A percentile compares a stretch with the other conserved stretches of the same genome.
Conservation (phyloP, 202 grass and related monocot genomes). For the Sporobolus alterniflorus region DNA sequence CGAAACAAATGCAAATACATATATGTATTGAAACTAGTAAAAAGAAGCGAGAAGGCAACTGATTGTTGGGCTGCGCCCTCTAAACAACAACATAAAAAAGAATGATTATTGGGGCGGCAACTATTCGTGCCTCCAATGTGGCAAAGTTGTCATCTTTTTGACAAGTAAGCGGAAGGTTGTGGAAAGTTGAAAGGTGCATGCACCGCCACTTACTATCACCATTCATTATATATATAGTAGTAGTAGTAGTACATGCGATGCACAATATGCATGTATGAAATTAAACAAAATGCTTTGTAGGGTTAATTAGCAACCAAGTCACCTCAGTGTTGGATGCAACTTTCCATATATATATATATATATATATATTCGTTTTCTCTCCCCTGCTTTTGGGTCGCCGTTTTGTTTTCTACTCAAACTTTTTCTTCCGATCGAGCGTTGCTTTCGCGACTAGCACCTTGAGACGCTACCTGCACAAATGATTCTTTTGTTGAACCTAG, state of each 20-base stretch:
- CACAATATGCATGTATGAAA: neutral
- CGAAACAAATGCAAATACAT: too few relatives aligned
- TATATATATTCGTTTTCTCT: neutral
- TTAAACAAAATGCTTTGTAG: neutral
- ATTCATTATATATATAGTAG: too few relatives aligned
- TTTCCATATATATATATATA: too few relatives aligned
- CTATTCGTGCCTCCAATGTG: slow-evolving; percentile 37
- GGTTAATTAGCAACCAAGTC: slow-evolving; percentile 56
- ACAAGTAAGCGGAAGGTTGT: slow-evolving; percentile 1
- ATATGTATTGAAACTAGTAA: neutral
- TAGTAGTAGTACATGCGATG: neutral
- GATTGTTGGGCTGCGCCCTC: neutral
- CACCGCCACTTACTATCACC: neutral
- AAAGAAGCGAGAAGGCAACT: neutral
- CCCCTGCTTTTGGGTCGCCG: neutral
- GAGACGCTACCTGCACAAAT: slow-evolving; percentile 13
- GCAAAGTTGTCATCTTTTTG: slow-evolving; percentile 47
- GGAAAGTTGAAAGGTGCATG: slow-evolving; percentile 51
- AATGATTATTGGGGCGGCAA: slow-evolving; percentile 21
- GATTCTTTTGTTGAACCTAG: slow-evolving; percentile 19
- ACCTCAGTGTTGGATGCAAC: neutral
- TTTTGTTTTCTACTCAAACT: slow-evolving; percentile 33
- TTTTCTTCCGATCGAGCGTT: slow-evolving; percentile 5
- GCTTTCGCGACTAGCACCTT: slow-evolving; percentile 40
- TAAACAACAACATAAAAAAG: neutral